phyloP scores from a whole-genome alignment of 1,284 basidiomycete species.

The Cystobasidium pallidum region DNA sequence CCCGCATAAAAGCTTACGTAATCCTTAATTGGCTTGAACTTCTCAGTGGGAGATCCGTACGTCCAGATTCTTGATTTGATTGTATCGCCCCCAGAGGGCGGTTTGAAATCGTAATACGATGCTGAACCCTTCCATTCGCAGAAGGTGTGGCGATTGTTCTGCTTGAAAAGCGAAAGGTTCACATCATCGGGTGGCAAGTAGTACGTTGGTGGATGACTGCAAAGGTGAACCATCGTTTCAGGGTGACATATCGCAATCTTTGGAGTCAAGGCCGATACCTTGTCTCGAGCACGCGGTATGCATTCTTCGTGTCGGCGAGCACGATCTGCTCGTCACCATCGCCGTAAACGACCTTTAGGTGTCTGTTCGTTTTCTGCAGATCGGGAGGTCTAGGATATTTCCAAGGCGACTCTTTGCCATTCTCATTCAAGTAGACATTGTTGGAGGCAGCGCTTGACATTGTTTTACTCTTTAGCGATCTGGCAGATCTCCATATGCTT shows the following conservation, averaged over 20 bases:
- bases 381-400: conserved; percentile 56
- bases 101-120: conserved; percentile 53
- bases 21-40: conserved; percentile 54
- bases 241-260: not conserved
- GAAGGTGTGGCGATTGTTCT: conserved; percentile 51
- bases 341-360: conserved; percentile 53
- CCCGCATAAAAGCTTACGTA: conserved; percentile 48
- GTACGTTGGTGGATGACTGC: conserved; percentile 57
- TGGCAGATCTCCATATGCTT: not conserved
- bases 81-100: conserved; percentile 27
- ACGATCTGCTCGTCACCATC: conserved; percentile 48
- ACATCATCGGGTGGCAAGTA: conserved; percentile 54
- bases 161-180: conserved; percentile 48
- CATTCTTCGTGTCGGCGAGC: conserved; percentile 54
- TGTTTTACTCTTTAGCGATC: not conserved
- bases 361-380: conserved; percentile 53
- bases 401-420: conserved; percentile 55
- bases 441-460: not conserved
- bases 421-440: conserved; percentile 18
- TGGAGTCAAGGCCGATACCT: too few species aligned
- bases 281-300: conserved; percentile 56
- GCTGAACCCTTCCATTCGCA: conserved; percentile 56
- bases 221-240: not conserved
- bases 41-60: conserved; percentile 53
- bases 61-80: conserved; percentile 55